A percentile compares a stretch with the other conserved stretches of the same genome.
Conservation (phyloP, 2,329 filamentous ascomycete species). For the Fusarium sp. region DNA sequence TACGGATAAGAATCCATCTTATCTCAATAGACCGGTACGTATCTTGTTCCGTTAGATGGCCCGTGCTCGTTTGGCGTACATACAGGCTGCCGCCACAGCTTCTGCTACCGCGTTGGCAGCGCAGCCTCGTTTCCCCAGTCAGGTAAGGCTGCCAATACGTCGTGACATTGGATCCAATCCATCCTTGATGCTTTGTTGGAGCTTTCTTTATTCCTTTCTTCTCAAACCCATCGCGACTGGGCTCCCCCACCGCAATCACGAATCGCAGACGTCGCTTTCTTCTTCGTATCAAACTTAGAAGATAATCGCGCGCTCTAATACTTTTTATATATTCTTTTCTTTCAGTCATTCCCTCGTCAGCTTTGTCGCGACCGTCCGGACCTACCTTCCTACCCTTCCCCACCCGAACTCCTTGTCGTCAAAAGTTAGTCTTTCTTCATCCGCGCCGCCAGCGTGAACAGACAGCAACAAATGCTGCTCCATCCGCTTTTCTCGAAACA, state of each 20-base stretch:
- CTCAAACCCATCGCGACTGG: conserved; percentile 45
- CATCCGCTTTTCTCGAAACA: conserved; percentile 14
- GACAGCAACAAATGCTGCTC: conserved; percentile 30
- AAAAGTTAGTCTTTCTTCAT: conserved; percentile 47
- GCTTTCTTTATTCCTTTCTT: conserved; percentile 38
- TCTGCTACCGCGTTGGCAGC: conserved; percentile 27
- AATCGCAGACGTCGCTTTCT: conserved; percentile 21
- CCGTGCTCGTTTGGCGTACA: conserved; percentile 33
- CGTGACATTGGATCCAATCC: conserved; percentile 39
- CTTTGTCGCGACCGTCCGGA: conserved; percentile 32
- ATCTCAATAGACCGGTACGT: conserved; percentile 16
- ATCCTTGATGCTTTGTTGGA: conserved; percentile 25
- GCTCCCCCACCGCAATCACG: conserved; percentile 25
- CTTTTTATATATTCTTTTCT: conserved; percentile 26
- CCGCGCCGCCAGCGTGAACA: conserved; percentile 38
- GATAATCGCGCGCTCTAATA: conserved; percentile 8
- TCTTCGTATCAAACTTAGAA: conserved; percentile 2
- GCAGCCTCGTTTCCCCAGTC: conserved; percentile 48
- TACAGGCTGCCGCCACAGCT: not conserved
- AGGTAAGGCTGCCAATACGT: conserved; percentile 48
- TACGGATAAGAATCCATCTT: no score
- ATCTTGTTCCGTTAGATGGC: conserved; percentile 22
- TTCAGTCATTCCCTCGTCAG: conserved; percentile 44
- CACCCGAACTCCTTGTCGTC: conserved; percentile 45
- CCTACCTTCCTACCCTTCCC: conserved; percentile 30